Evolutionary conservation across 352 stramenopile species (phyloP), one percentile per base, ranked within the genome.

Genomic region (Globisporangium paroecandrum): DNA sequence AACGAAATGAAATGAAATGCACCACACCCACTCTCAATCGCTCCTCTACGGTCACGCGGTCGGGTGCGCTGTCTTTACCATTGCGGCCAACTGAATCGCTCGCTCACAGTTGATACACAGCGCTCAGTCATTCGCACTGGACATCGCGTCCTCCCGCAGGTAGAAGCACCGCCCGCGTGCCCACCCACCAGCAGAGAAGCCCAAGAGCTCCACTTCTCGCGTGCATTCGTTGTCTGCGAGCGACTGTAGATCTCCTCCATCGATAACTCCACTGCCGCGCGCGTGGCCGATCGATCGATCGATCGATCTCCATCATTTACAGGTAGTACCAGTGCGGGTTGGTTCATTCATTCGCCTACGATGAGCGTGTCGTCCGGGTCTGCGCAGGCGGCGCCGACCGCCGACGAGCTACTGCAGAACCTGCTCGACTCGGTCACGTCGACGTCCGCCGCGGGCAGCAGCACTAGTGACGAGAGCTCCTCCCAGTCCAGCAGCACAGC

Each of bases 361-460:
- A 71, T 72, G 66, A 72, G 66, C 54, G 24, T 38, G 36, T 72
- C 66, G 51, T 68, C 66, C 24, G 46, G 55, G 13, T 49, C 59
- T 34, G 38, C 58, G 49, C 20, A 25, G 5, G 29, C 51, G 24
- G 60, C 18, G 60, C 62, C 56, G 41, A 65, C 66, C 0, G 43
- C 66, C 13, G 66, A 72, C 43, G 66, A 72, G 4, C 56, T 72
- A 29, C 56, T 72, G 20, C 27, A 72, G 54, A 72, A 72, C 61
- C 61, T 72, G 41, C 54, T 72, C 53, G 66, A 72, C n/a, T 68
- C 66, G 25, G 66, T 72, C 13, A 68, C 60, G 27, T 34, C 61
- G 22, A 63, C 60, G n/a, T 49, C 41, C 41, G 29, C 66, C 24
- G 34, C 53, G 18, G 22, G 12, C 25, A 10, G 24, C 58, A 41